Percentiles rank a stretch among this genome's conserved stretches.
phyloP scores from a whole-genome alignment of 495 filamentous ascomycete species.

The Penicillium goetzii region DNA sequence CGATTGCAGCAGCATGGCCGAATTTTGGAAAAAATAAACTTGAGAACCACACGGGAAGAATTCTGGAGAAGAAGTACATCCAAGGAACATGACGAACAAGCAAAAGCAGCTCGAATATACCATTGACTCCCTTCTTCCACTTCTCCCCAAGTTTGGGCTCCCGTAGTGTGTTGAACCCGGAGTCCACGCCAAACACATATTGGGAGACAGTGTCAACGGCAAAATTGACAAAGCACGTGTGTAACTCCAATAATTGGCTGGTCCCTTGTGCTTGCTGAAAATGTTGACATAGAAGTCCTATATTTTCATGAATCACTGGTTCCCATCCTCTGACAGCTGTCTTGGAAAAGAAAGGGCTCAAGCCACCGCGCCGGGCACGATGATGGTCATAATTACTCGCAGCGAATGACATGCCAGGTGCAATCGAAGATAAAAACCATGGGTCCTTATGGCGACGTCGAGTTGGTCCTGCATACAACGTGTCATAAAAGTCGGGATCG shows the following conservation, averaged over 20 bases:
- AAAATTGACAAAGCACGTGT: neutral
- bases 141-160: neutral
- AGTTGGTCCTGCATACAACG: neutral
- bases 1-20: neutral
- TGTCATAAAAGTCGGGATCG: neutral
- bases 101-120: neutral
- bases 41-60: neutral
- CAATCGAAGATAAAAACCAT: neutral
- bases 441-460: neutral
- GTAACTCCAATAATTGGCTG: neutral
- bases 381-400: neutral
- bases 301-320: neutral
- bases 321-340: neutral
- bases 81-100: neutral
- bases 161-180: neutral
- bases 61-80: neutral
- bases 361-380: neutral
- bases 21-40: neutral
- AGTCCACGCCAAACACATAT: neutral
- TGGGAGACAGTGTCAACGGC: conserved; percentile 1
- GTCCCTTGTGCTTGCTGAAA: neutral
- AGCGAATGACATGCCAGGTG: neutral
- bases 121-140: neutral
- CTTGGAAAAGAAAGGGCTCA: neutral
- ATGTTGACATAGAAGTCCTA: neutral